Conservation (phyloP, 139 green algal genomes). For the Coccomyxa sp. region DNA sequence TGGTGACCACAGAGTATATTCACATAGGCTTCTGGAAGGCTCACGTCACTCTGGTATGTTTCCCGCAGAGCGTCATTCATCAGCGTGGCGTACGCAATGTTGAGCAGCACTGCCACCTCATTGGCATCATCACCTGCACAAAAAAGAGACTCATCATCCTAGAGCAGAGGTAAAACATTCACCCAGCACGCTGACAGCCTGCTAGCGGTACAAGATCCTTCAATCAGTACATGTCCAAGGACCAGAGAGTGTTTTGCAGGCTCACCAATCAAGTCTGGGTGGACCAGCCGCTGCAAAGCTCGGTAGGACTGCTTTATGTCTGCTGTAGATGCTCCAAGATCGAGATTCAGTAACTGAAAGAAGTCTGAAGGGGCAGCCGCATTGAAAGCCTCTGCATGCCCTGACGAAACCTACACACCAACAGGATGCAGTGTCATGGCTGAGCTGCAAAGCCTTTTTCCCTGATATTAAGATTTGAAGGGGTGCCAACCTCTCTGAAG, state of each 20-base stretch:
- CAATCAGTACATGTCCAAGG: neutral
- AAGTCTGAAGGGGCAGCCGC: neutral
- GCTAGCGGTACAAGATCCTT: no score
- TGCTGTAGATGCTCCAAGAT: neutral
- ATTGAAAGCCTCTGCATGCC: neutral
- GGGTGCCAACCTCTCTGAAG: neutral
- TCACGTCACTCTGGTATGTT: neutral
- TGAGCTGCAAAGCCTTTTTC: neutral
- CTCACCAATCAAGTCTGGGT: conserved; percentile 3
- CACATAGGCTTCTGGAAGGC: neutral
- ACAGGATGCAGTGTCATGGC: neutral
- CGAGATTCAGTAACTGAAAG: conserved; percentile 3
- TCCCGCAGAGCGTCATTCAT: neutral
- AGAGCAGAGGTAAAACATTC: no score
- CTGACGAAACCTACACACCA: neutral
- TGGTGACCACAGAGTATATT: no score
- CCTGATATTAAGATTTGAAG: neutral
- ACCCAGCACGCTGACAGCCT: no score
- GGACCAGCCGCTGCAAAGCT: conserved; percentile 2
- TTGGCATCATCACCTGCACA: neutral
- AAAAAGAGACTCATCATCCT: no score
- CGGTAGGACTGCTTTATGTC: neutral
- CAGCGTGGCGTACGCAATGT: conserved; percentile 5
- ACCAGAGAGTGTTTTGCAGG: neutral
- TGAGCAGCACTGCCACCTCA: conserved; percentile 3